Conservation (phyloP, 805 yeast genomes). For the Candida ficus region DNA sequence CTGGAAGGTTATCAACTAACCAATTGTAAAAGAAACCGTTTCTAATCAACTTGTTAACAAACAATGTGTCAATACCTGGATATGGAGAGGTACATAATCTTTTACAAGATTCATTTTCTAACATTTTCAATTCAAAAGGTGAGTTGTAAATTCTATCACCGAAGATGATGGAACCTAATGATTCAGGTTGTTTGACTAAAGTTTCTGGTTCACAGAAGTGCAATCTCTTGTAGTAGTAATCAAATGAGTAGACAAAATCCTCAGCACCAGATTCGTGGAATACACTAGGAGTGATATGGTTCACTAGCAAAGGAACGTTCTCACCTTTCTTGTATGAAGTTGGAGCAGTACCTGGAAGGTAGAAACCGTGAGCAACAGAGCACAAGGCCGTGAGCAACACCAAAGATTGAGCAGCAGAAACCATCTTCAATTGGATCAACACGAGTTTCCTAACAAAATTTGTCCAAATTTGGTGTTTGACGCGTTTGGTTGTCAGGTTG, state of each 20-base stretch:
- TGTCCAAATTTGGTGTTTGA: no score
- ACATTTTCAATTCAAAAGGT: slow-evolving; percentile 79
- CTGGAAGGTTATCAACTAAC: slow-evolving; percentile 94
- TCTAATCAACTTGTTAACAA: slow-evolving; percentile 72
- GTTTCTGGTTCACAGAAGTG: slow-evolving; percentile 73
- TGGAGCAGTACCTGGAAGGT: slow-evolving; percentile 95
- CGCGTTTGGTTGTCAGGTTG: neutral
- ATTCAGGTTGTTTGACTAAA: slow-evolving; percentile 66
- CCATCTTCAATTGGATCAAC: neutral
- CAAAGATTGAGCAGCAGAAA: neutral
- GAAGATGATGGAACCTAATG: slow-evolving; percentile 86
- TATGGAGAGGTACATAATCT: slow-evolving; percentile 58
- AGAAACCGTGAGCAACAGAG: slow-evolving; percentile 48
- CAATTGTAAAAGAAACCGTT: slow-evolving; percentile 88
- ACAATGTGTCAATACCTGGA: slow-evolving; percentile 60
- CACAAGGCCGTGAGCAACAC: neutral
- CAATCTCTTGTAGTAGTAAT: slow-evolving; percentile 77
- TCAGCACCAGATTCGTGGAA: slow-evolving; percentile 36
- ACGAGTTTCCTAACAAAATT: neutral
- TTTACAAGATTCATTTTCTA: slow-evolving; percentile 63
- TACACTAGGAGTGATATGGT: slow-evolving; percentile 81
- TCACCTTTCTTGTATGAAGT: slow-evolving; percentile 77
- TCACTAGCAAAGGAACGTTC: slow-evolving; percentile 71
- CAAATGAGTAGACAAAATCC: slow-evolving; percentile 66
- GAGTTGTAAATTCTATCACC: slow-evolving; percentile 95